Evolutionary conservation across 2,329 filamentous ascomycete species (phyloP), one percentile per base, ranked within the genome.

Genomic region (Apiospora kogelbergensis): DNA sequence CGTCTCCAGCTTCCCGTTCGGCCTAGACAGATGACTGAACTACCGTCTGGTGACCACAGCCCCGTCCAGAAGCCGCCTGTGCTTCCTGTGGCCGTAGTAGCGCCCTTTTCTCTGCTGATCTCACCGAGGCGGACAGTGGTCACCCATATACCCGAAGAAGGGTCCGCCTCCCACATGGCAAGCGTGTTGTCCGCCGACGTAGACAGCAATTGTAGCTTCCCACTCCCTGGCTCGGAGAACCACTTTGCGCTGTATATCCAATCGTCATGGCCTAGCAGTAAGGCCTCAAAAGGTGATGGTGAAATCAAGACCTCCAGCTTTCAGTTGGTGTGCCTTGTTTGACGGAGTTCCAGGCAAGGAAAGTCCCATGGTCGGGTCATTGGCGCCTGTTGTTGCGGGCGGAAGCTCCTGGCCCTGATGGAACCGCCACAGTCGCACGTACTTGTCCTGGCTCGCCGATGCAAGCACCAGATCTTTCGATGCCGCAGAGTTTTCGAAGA

Each of bases 11-110:
- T 96, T 37, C 96, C 96, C 0, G 95, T 98, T 48, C 95, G 89
- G 0, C 95, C 94, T 22, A 99, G 87, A 70, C 93, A 95, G 5
- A 92, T 91, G 17, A 98, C 91, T 1, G 89, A 89, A 20, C 84
- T 83, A 10, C 93, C 93, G 72, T 91, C 85, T 3, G 94, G 93
- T 6, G 93, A 92, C 96, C 96, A 99, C 0, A 98, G 85, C 0
- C 95, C 95, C 15, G 93, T 94, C 95, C 96, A 99, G 79, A 98
- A 98, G 0, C 96, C 96, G 71, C 96, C 96, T 1, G 94, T 94
- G 78, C 95, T 98, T 63, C 96, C 96, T 0, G 96, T 99, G 0
- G 96, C 96, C 3, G 95, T 97, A 0, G 96, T 98, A 0, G 96
- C 96, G 10, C 96, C 96, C 78, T 99, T 98, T 76, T 97, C 93